These are phyloP conservation scores for Trichoderma reesei DNA, from an alignment of 495 filamentous ascomycete species.

Conservation along the genomic window DNA sequence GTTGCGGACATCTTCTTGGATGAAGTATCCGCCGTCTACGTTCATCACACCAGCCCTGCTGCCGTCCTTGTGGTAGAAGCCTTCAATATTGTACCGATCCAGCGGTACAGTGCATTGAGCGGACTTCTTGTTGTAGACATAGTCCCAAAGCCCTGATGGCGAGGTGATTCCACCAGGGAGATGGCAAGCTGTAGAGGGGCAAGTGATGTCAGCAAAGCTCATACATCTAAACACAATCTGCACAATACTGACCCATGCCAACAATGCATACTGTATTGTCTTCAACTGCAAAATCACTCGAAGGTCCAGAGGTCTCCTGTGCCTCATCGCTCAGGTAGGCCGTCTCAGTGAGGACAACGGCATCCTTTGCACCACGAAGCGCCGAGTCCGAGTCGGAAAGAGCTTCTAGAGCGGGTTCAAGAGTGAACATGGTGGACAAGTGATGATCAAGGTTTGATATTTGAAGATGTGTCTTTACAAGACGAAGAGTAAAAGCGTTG, in stretches of 20 bases:
- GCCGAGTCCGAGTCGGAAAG: not conserved
- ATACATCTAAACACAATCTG: not conserved
- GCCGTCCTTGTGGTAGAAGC: conserved; percentile 15
- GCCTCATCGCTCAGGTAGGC: not conserved
- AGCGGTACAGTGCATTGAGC: conserved; percentile 34
- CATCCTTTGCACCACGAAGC: not conserved
- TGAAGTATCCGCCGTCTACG: conserved; percentile 28
- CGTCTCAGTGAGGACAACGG: not conserved
- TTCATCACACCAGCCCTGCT: conserved; percentile 11
- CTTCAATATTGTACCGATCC: conserved; percentile 51
- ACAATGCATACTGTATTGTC: conserved; percentile 4
- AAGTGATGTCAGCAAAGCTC: not conserved
- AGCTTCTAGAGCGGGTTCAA: conserved; percentile 1
- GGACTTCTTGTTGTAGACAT: conserved; percentile 4
- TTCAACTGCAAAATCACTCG: not conserved
- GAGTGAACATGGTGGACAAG: not conserved
- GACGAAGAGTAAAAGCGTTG: not conserved
- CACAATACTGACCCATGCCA: not conserved
- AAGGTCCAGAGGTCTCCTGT: conserved; percentile 1
- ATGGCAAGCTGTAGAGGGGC: not conserved
- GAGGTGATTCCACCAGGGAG: conserved; percentile 12
- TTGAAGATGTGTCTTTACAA: not conserved
- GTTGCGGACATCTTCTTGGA: conserved; percentile 50
- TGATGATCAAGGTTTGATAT: not conserved
- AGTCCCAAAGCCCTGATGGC: conserved; percentile 7